phyloP scores from a whole-genome alignment of 2,329 filamentous ascomycete species.

The Raffaelea deltoideospora region DNA sequence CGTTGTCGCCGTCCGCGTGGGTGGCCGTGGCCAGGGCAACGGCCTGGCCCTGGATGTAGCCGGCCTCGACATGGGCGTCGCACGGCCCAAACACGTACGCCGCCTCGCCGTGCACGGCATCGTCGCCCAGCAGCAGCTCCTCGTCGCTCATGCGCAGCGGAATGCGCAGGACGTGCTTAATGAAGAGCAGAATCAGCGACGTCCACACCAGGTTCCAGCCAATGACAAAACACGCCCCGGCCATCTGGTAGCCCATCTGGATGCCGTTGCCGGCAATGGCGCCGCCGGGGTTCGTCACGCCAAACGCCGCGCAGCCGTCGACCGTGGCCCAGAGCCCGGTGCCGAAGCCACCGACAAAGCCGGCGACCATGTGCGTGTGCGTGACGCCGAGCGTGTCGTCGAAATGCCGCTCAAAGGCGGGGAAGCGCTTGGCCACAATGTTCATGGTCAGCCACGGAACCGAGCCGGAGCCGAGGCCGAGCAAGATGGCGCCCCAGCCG shows the following conservation, averaged over 20 bases:
- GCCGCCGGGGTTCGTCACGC: slow-evolving; percentile 26
- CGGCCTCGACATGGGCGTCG: slow-evolving; percentile 9
- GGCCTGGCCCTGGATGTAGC: slow-evolving; percentile 13
- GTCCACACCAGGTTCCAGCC: slow-evolving; percentile 36
- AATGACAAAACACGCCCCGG: slow-evolving; percentile 31
- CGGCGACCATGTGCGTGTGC: slow-evolving; percentile 30
- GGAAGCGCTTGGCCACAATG: slow-evolving; percentile 23
- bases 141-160: slow-evolving; percentile 31
- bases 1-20: not conserved
- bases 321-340: slow-evolving; percentile 29
- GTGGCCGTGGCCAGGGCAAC: not conserved
- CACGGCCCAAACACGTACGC: slow-evolving; percentile 20
- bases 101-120: slow-evolving; percentile 30
- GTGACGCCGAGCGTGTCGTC: slow-evolving; percentile 14
- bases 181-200: slow-evolving; percentile 30
- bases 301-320: slow-evolving; percentile 30
- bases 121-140: slow-evolving; percentile 27
- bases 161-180: slow-evolving; percentile 31
- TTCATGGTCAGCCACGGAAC: slow-evolving; percentile 35
- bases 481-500: slow-evolving; percentile 33
- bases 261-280: slow-evolving; percentile 33
- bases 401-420: slow-evolving; percentile 10
- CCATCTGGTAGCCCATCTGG: slow-evolving; percentile 33
- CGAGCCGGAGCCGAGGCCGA: slow-evolving; percentile 26
- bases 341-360: slow-evolving; percentile 27